phyloP scores from a whole-genome alignment of 371 early-diverging fungal species.

The Apophysomyces ossiformis region DNA sequence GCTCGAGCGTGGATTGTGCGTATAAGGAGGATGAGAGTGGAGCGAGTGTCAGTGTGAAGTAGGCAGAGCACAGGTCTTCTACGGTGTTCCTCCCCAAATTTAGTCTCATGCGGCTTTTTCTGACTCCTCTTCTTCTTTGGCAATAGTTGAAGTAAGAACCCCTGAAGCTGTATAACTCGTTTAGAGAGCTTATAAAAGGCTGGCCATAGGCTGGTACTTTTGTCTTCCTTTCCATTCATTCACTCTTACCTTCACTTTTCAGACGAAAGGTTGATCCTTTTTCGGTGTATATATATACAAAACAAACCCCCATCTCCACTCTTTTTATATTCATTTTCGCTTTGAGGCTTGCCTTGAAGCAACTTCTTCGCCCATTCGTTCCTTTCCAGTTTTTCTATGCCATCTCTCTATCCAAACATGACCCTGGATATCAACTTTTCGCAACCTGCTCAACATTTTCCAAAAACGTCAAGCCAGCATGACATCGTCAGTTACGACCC shows the following conservation, averaged over 20 bases:
- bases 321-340: neutral
- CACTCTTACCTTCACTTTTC: neutral
- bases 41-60: neutral
- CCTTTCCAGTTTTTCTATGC: constrained; percentile 19
- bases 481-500: neutral
- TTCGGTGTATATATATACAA: constrained; percentile 2
- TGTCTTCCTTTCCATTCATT: neutral
- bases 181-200: neutral
- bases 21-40: too few species aligned
- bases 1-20: too few species aligned
- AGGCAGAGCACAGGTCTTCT: neutral
- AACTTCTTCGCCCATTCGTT: neutral
- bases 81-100: neutral
- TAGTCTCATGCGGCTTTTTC: constrained; percentile 3
- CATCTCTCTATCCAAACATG: constrained; percentile 28
- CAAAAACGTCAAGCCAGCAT: constrained; percentile 6
- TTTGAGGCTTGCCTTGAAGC: constrained; percentile 1
- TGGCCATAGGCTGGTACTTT: neutral
- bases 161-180: neutral
- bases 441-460: constrained; percentile 18
- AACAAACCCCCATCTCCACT: neutral
- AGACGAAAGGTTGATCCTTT: constrained; percentile 7
- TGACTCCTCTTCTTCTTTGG: constrained; percentile 1
- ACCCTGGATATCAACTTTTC: constrained; percentile 29
- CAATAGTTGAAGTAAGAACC: neutral